Evolutionary conservation across 2,329 filamentous ascomycete genomes (phyloP), one percentile per base, ranked within the genome.

Genomic region (Polychaeton citri): DNA sequence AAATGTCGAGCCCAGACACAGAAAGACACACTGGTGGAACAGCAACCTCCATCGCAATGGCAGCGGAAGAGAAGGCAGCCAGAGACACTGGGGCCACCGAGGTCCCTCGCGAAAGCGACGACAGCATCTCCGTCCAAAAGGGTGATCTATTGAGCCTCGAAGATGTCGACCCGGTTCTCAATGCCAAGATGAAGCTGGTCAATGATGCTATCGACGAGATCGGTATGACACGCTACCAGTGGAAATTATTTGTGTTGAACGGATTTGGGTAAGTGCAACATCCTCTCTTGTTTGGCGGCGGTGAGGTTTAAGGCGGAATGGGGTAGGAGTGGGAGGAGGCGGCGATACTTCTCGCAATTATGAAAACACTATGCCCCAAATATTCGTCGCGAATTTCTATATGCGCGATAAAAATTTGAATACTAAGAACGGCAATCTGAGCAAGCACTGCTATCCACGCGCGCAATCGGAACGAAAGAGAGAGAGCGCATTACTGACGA

Each of bases 181-280:
- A 72, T 46, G 68, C 68, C 28, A 81, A 81, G 54, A 81, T 81
- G 74, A 68, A 76, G 45, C 61, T 81, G 19, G 69, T 81, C 40
- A 82, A 81, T 51, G 70, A 81, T 54, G 74, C 66, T 3, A 69
- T 71, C 38, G 66, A 71, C 44, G 61, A 68, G 46, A 71, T 71
- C 36, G 68, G 68, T 2, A 68, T 69, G 49, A 71, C 67, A 3
- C 38, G 44, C 7, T 70, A 71, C 42, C 72, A 76, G 35, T 68
- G 63, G 59, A 72, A 74, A 53, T 56, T 76, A 2, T 77, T 76
- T 44, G 62, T 71, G 15, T 57, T 77, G 6, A 76, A 74, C 46
- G 72, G 73, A 19, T 76, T 76, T 48, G 73, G 71, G 60, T 68
- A 48, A 46, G 58, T 40, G 15, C 5, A 28, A 15, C 15, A 5